Evolutionary conservation across 2,329 filamentous ascomycete species (phyloP), one percentile per base, ranked within the genome.

Genomic region (Spiromastix sp.): DNA sequence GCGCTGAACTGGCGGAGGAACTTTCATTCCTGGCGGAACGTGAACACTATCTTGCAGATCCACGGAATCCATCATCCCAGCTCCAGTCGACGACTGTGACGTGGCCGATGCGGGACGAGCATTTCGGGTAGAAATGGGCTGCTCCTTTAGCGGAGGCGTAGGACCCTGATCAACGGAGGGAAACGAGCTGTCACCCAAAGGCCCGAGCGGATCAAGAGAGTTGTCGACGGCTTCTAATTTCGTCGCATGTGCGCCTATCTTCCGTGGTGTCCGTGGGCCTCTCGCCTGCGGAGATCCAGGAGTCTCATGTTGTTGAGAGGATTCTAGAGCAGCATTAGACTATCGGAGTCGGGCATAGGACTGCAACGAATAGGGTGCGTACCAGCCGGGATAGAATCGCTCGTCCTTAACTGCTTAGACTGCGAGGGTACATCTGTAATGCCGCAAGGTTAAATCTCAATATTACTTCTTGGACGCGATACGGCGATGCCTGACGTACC

Each of bases 1-100:
- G 9, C 56, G 67, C 42, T 76, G 72, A 2, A 77, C 72, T 11
- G 74, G 73, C 20, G 74, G 73, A 67, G 77, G 46, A 55, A 74
- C 52, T 62, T 70, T 56, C 59, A 85, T 70, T 43, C 84, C 69
- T 24, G 80, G 71, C 26, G 74, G 68, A 4, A 64, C 62, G n/a
- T 63, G 64, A 7, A 72, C 67, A 45, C 79, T 71, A 41, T 85
- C 81, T 42, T 83, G 81, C 35, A 85, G 70, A 40, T 83, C 78
- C 37, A 84, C 75, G 30, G 74, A 75, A 52, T 89, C 71, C 59
- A 71, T 65, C 54, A 73, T 62, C 25, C 66, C 66, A 33, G 66
- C 59, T 30, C 65, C 59, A 21, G 68, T 66, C 12, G 69, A 60
- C 8, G 61, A 55, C 40, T 71, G 66, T 20, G 66, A 60, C 20